Percentiles rank a stretch among this genome's conserved stretches.
phyloP scores from a whole-genome alignment of 192 early-diverging fungal species.

The Coemansia sp. region DNA sequence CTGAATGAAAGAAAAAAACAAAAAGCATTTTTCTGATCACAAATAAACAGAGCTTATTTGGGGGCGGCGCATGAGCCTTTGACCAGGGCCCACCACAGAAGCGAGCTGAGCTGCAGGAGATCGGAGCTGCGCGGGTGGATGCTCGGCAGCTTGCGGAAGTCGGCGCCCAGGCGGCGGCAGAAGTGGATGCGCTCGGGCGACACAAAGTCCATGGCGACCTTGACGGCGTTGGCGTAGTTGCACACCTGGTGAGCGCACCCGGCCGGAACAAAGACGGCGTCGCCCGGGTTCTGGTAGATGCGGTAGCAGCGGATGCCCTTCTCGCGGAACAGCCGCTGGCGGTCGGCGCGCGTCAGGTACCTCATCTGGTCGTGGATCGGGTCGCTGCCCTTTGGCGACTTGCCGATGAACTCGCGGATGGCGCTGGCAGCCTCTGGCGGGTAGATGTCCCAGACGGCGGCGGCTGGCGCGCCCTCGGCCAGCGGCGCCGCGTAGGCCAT shows the following conservation, averaged over 20 bases:
- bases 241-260: slow-evolving; percentile 76
- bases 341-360: slow-evolving; percentile 57
- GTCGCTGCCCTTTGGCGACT: slow-evolving; percentile 36
- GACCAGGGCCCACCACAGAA: slow-evolving; percentile 48
- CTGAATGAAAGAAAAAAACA: background rate
- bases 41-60: too few species aligned
- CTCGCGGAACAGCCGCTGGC: slow-evolving; percentile 33
- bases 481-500: slow-evolving; percentile 59
- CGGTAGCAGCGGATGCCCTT: slow-evolving; percentile 55
- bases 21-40: background rate
- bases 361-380: slow-evolving; percentile 70
- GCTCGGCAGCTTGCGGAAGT: slow-evolving; percentile 53
- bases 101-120: slow-evolving; percentile 54
- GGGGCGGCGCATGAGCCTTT: background rate
- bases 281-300: slow-evolving; percentile 67
- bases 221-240: slow-evolving; percentile 66
- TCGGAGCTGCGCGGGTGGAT: slow-evolving; percentile 51
- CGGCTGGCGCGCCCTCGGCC: slow-evolving; percentile 16
- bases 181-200: slow-evolving; percentile 60
- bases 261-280: slow-evolving; percentile 76
- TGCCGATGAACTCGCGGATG: slow-evolving; percentile 46
- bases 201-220: slow-evolving; percentile 72
- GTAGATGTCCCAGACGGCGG: slow-evolving; percentile 72
- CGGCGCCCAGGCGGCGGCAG: slow-evolving; percentile 48
- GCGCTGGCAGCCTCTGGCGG: slow-evolving; percentile 30